phyloP scores from a whole-genome alignment of 2,329 filamentous ascomycete genomes.

The Diaporthe ilicicola region DNA sequence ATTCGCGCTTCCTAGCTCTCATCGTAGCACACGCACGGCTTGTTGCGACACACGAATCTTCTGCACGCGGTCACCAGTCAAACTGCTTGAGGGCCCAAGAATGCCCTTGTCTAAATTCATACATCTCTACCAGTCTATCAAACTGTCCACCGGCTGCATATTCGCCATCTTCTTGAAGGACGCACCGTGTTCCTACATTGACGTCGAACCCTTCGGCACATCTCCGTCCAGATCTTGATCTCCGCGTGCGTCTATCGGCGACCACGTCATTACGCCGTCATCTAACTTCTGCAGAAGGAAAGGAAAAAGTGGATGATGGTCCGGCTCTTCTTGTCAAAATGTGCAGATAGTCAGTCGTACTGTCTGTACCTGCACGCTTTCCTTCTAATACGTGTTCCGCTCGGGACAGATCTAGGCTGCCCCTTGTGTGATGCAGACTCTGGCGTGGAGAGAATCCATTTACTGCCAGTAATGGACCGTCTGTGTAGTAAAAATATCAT shows the following conservation, averaged over 20 bases:
- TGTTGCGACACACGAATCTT: not conserved
- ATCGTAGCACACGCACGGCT: too few relatives aligned
- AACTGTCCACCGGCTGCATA: not conserved
- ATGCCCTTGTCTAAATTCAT: not conserved
- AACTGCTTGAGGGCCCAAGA: not conserved
- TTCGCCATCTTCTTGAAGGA: not conserved
- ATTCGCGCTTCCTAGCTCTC: too few relatives aligned
- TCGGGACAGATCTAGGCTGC: not conserved
- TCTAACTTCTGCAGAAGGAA: not conserved
- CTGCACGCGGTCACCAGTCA: not conserved
- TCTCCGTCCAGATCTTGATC: too few relatives aligned
- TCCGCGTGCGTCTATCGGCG: not conserved
- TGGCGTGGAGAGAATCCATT: too few relatives aligned
- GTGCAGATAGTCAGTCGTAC: slow-evolving; percentile 3
- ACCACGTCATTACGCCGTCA: not conserved
- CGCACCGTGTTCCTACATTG: not conserved
- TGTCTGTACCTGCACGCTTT: not conserved
- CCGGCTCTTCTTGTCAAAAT: not conserved
- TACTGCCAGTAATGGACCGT: too few relatives aligned
- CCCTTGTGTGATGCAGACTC: not conserved
- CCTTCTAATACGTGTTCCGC: not conserved
- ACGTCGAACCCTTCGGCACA: not conserved
- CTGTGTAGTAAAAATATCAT: too few relatives aligned
- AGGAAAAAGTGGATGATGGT: not conserved
- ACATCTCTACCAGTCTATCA: not conserved